Conservation (phyloP, 495 filamentous ascomycete species). For the Lophiostoma macrostomum region DNA sequence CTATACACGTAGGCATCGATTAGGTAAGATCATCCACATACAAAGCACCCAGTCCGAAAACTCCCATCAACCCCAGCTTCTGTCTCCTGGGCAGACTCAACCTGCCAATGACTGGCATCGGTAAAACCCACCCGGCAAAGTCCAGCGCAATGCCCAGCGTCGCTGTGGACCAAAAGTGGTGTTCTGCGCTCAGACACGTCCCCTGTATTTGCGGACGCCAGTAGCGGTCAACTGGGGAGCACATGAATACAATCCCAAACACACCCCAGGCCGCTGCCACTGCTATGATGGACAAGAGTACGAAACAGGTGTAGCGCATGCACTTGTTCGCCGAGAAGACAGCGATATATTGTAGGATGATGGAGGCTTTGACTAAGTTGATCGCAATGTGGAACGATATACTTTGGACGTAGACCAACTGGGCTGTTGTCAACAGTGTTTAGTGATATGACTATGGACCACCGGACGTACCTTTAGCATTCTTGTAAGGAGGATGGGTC, state of each 20-base stretch:
- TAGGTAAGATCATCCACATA: conserved; percentile 12
- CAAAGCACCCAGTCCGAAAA: conserved; percentile 57
- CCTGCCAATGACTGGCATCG: conserved; percentile 33
- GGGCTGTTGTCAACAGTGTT: too few species aligned
- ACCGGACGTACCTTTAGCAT: conserved; percentile 13
- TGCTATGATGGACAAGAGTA: conserved; percentile 26
- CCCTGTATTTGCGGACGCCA: conserved; percentile 34
- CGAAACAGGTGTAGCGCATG: conserved; percentile 23
- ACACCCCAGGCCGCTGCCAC: conserved; percentile 31
- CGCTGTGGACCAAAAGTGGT: conserved; percentile 34
- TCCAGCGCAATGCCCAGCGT: conserved; percentile 35
- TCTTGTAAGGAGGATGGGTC: conserved; percentile 4
- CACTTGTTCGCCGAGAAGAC: conserved; percentile 26
- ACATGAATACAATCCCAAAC: conserved; percentile 37
- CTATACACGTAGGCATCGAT: too few species aligned
- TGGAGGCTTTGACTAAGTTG: conserved; percentile 39
- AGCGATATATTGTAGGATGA: conserved; percentile 37
- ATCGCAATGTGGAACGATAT: conserved; percentile 32
- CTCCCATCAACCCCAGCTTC: conserved; percentile 50
- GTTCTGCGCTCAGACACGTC: conserved; percentile 26
- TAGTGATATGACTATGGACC: neutral
- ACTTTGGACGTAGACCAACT: conserved; percentile 37
- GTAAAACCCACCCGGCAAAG: conserved; percentile 34
- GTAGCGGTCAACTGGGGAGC: conserved; percentile 33
- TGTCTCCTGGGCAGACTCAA: conserved; percentile 38